phyloP scores from a whole-genome alignment of 179 eudicot species.

The Camellia oleifera region DNA sequence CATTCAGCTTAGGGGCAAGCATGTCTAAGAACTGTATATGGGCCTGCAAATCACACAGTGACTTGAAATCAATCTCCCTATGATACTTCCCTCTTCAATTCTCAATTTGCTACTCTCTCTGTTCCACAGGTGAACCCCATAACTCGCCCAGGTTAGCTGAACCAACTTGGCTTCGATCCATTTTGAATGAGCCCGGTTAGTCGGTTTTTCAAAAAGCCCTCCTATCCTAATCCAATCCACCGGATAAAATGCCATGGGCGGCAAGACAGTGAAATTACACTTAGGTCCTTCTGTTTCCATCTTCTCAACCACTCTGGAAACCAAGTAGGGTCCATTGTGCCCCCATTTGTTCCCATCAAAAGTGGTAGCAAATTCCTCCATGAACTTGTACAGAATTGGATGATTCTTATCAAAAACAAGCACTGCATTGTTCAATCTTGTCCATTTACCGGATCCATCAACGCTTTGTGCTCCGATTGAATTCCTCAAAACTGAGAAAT shows the following conservation, averaged over 20 bases:
- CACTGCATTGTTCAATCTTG: slow-evolving; percentile 70
- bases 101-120: slow-evolving; percentile 34
- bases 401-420: slow-evolving; percentile 59
- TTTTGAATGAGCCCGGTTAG: slow-evolving; percentile 7
- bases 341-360: slow-evolving; percentile 87
- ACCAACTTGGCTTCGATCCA: slow-evolving; percentile 37
- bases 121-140: slow-evolving; percentile 78
- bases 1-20: background rate
- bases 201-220: slow-evolving; percentile 28
- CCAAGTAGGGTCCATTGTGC: slow-evolving; percentile 65
- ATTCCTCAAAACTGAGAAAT: slow-evolving; percentile 49
- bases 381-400: slow-evolving; percentile 37
- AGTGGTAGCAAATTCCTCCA: slow-evolving; percentile 57
- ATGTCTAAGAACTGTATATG: slow-evolving; percentile 19
- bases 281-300: background rate
- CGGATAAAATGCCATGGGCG: slow-evolving; percentile 46
- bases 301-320: slow-evolving; percentile 46
- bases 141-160: slow-evolving; percentile 30
- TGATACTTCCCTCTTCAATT: slow-evolving; percentile 56
- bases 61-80: slow-evolving; percentile 43
- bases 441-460: slow-evolving; percentile 38
- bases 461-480: slow-evolving; percentile 63
- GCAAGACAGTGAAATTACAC: slow-evolving; percentile 36
- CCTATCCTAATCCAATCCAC: slow-evolving; percentile 39
- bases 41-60: slow-evolving; percentile 48